A percentile compares a stretch with the other conserved stretches of the same genome.
Conservation (phyloP, 306 rosid species). For the Prunus mongolica region DNA sequence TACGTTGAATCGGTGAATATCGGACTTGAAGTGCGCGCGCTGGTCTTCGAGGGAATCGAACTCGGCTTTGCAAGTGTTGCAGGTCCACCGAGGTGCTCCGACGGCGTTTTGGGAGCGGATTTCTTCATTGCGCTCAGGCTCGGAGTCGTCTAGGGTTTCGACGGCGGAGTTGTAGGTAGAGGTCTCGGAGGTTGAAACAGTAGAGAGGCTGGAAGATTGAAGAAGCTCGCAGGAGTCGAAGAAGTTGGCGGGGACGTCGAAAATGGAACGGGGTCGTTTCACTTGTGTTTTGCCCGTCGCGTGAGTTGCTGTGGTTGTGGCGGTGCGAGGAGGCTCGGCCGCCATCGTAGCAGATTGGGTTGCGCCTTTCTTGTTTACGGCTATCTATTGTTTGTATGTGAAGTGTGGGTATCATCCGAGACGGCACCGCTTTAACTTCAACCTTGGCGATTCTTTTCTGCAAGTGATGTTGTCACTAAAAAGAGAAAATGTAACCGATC, state of each 20-base stretch:
- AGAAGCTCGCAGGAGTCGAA: conserved; percentile 62
- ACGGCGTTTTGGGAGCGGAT: conserved; percentile 30
- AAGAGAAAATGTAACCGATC: too few relatives aligned
- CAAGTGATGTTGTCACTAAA: too few relatives aligned
- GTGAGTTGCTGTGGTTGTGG: neutral
- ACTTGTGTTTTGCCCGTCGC: conserved; percentile 16
- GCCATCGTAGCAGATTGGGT: conserved; percentile 34
- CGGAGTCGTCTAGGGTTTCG: conserved; percentile 32
- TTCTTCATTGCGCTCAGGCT: conserved; percentile 18
- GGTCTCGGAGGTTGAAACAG: conserved; percentile 29
- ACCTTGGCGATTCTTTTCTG: neutral
- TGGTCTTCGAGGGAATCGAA: conserved; percentile 88
- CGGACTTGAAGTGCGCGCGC: conserved; percentile 95
- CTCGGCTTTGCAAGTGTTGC: conserved; percentile 81
- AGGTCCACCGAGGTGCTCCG: conserved; percentile 57
- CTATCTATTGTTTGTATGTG: neutral
- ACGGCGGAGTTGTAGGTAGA: conserved; percentile 7
- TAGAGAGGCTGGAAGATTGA: conserved; percentile 43
- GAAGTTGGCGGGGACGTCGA: conserved; percentile 53
- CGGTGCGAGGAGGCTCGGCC: conserved; percentile 22
- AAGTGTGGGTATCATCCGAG: neutral
- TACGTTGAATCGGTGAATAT: conserved; percentile 94
- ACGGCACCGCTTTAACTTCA: neutral
- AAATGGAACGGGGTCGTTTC: conserved; percentile 64
- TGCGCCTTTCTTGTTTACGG: neutral